Base-by-base conservation (phyloP, 345 rosid species). In the Eucalyptus erythrocorys region DNA sequence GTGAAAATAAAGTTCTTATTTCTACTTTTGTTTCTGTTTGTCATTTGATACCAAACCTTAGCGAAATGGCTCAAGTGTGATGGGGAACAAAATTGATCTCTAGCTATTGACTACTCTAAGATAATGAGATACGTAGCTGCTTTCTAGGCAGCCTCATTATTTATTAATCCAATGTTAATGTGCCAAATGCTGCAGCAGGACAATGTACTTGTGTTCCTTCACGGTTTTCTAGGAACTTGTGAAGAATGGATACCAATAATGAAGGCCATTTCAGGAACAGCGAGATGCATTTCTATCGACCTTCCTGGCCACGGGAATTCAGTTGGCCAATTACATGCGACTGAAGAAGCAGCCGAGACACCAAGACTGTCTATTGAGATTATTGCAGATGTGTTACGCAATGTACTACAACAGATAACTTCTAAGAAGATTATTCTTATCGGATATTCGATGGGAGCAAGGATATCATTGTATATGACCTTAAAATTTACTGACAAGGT, bases 401-500 rank as follows among this genome's bases (percentile, higher is more conserved):
- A 91, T 89, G 81, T 95, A 91, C 92, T 95, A 82, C 92, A 93
- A 87, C 92, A 89, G 37, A 88, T 96, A 87, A 92, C 94, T 88
- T 94, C 96, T 37, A 91, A 91, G 86, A 94, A 94, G 89, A 91
- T 95, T n/a, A 93, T 93, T 51, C 80, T 97, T 59, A 96, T 95
- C 89, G 99, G 98, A 85, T 97, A 97, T 89, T 97, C 99, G 30
- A 95, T 96, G 99, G 99, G 99, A 88, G 98, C 96, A 89, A 94
- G 99, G 93, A 95, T 96, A 48, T 98, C 99, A 43, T 89, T 97
- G 91, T 94, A 93, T 93, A 96, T 95, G 96, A 96, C 97, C 85
- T 91, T 95, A 91, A 93, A 91, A 86, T 94, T 93, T 90, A 87
- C 86, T 55, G 82, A 95, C 79, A 94, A 92, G 98, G 99, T 96